phyloP scores from a whole-genome alignment of 176 grass and related monocot genomes.

The Echinochloa phyllopogon region DNA sequence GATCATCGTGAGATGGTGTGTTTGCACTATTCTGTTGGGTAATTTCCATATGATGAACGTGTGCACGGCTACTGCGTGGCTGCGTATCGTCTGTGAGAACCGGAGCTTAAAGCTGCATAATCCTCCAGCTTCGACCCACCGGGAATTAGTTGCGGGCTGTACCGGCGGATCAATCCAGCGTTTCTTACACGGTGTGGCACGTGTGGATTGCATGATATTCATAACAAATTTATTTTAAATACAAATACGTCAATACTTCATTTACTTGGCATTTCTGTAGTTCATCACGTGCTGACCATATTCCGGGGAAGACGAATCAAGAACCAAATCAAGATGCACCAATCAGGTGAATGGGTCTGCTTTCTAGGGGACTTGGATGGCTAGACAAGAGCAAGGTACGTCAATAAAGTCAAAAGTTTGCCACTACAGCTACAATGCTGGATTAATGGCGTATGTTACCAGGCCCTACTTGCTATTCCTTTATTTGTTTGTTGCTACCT shows the following conservation, averaged over 20 bases:
- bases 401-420: conserved; percentile 34
- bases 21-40: too few relatives aligned
- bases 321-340: conserved; percentile 56
- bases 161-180: too few relatives aligned
- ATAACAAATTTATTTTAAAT: too few relatives aligned
- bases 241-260: conserved; percentile 8
- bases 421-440: neutral
- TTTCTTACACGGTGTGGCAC: too few relatives aligned
- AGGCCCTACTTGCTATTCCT: neutral
- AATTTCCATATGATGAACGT: too few relatives aligned
- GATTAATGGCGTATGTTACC: neutral
- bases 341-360: conserved; percentile 68
- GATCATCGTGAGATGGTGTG: too few relatives aligned
- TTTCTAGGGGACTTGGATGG: conserved; percentile 87
- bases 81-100: too few relatives aligned
- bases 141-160: too few relatives aligned
- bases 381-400: conserved; percentile 93
- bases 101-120: too few relatives aligned
- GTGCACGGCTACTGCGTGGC: too few relatives aligned
- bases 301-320: conserved; percentile 54
- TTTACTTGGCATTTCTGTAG: conserved; percentile 52
- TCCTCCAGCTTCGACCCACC: too few relatives aligned
- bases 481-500: neutral
- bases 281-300: conserved; percentile 40
- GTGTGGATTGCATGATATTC: too few relatives aligned